phyloP scores from a whole-genome alignment of 495 filamentous ascomycete species.

The Clohesyomyces aquaticus region DNA sequence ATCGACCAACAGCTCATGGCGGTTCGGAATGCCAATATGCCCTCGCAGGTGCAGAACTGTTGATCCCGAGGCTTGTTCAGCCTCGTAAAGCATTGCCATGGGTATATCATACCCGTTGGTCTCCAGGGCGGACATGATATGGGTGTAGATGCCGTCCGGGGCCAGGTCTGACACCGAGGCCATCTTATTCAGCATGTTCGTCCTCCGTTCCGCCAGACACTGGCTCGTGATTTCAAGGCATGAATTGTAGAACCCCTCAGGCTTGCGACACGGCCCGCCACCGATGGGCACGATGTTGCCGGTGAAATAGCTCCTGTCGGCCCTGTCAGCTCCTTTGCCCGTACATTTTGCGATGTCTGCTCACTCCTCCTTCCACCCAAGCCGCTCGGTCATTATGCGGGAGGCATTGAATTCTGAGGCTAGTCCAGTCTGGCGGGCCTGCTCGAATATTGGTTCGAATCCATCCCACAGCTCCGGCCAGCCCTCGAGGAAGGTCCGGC shows the following conservation, averaged over 20 bases:
- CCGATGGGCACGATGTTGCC: constrained; percentile 41
- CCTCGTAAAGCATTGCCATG: constrained; percentile 38
- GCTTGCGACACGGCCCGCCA: constrained; percentile 24
- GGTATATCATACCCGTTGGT: constrained; percentile 38
- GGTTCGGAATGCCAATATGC: constrained; percentile 23
- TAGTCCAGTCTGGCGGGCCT: constrained; percentile 2
- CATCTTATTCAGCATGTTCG: constrained; percentile 34
- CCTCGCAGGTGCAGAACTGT: constrained; percentile 20
- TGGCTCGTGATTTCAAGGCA: constrained; percentile 38
- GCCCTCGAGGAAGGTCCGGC: constrained; percentile 21
- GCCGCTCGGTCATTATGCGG: constrained; percentile 25
- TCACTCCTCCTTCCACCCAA: constrained; percentile 31
- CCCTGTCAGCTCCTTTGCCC: neutral
- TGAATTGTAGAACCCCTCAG: constrained; percentile 41
- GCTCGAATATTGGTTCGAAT: constrained; percentile 20
- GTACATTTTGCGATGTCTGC: neutral
- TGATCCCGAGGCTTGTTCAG: neutral
- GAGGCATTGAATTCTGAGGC: constrained; percentile 15
- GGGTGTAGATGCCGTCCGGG: constrained; percentile 22
- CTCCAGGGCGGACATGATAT: constrained; percentile 28
- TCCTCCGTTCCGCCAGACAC: constrained; percentile 38
- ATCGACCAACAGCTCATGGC: constrained; percentile 33
- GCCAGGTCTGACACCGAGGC: constrained; percentile 22
- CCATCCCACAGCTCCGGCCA: constrained; percentile 22
- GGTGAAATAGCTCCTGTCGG: constrained; percentile 37